Base-by-base conservation (phyloP, 148 eudicot genomes). In the Silene uniflora region DNA sequence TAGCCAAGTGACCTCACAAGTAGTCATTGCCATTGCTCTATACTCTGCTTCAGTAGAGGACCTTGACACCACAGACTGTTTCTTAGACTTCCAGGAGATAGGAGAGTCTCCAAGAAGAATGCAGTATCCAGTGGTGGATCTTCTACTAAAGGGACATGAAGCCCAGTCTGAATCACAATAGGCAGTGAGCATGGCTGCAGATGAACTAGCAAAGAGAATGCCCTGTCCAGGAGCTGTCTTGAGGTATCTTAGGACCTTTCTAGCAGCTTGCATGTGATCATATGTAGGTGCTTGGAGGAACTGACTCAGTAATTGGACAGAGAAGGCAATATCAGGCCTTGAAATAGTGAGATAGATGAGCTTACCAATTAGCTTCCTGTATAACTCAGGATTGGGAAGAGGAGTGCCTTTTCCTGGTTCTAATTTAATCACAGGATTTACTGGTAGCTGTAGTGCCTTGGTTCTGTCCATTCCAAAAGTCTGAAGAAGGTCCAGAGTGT, bases 61-160 rank as follows among this genome's bases (percentile, higher is more conserved):
- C 6, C 70, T 8, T 1, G 78, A 21, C 0, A 79, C 72, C 11
- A 44, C 62, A 0, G 6, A 10, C 27, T 78, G 76, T 18, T 78
- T 78, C 66, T 78, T 78, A 0, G 72, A 32, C 13, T 73, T 79
- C 81, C 77, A 79, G 2, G 77, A 73, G 17, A 77, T 46, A 0
- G 73, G 35, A 0, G 75, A 44, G 10, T n/a, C 5, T 0, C 81
- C 76, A 22, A 72, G 13, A 3, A 60, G 25, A 2, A 78, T 23
- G 18, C 71, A 64, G 29, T 13, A 78, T 0, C 76, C 64, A 13
- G 76, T 62, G 3, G 67, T 39, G 0, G 62, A 78, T 4, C 52
- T 64, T 1, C n/a, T n/a, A n/a, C n/a, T n/a, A n/a, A n/a, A n/a
- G n/a, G n/a, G n/a, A n/a, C n/a, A n/a, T n/a, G n/a, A 6, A 12